phyloP scores from a whole-genome alignment of 345 rosid genomes.

The Eucalyptus marginata region DNA sequence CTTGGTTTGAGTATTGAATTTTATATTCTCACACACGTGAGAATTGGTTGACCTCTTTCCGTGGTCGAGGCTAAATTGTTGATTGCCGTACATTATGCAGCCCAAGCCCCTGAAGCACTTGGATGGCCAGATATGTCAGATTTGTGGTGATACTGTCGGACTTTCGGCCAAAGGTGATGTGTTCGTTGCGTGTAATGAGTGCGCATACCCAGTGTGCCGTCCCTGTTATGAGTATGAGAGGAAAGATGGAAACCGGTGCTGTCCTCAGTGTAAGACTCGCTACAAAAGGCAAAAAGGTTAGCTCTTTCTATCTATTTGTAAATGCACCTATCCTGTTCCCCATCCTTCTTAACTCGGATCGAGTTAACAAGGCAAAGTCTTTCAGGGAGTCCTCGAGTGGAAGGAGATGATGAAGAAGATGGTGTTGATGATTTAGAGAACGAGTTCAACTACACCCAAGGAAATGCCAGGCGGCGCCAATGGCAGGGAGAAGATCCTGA shows the following conservation, averaged over 20 bases:
- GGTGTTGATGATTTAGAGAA: constrained; percentile 93
- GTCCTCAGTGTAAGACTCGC: constrained; percentile 99
- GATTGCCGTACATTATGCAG: constrained; percentile 30
- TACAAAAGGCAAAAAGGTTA: constrained; percentile 88
- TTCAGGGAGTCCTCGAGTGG: constrained; percentile 89
- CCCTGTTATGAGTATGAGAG: constrained; percentile 99
- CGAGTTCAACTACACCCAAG: constrained; percentile 74
- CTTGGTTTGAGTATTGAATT: not conserved
- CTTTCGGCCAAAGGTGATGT: constrained; percentile 45
- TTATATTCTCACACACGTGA: not conserved
- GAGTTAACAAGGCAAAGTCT: not conserved
- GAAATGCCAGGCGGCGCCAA: constrained; percentile 49
- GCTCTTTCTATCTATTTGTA: not conserved
- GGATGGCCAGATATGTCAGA: constrained; percentile 82
- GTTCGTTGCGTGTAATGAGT: constrained; percentile 97
- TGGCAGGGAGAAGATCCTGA: constrained; percentile 87
- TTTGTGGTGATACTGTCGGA: constrained; percentile 90
- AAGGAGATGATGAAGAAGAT: constrained; percentile 98
- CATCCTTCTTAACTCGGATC: not conserved
- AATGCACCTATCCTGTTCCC: not conserved
- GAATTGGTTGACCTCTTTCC: not conserved
- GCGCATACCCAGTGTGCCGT: constrained; percentile 97
- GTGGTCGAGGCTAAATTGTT: not conserved
- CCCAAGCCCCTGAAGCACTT: constrained; percentile 68
- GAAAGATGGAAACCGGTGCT: constrained; percentile 95